Percentiles rank a stretch among this genome's conserved stretches.
phyloP scores from a whole-genome alignment of 2,329 filamentous ascomycete genomes.

The Neonectria sp. region DNA sequence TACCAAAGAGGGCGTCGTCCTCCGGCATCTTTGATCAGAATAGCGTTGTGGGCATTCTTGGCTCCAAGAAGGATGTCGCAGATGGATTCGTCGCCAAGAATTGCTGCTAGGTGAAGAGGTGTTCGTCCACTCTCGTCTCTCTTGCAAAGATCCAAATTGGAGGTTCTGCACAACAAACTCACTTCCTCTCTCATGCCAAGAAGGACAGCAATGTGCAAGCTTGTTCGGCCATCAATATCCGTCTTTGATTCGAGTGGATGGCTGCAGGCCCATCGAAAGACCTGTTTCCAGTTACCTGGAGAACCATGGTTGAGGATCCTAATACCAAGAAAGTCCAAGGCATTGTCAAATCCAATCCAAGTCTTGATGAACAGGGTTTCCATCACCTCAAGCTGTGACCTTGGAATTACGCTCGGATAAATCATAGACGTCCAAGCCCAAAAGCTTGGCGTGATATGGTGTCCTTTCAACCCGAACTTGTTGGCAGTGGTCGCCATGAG shows the following conservation, averaged over 20 bases:
- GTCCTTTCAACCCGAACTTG: conserved; percentile 6
- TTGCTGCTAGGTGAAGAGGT: conserved; percentile 4
- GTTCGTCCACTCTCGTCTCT: background rate
- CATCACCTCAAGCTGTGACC: background rate
- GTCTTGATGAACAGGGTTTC: background rate
- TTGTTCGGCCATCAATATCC: conserved; percentile 3
- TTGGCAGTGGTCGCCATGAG: conserved; percentile 2
- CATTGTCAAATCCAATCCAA: background rate
- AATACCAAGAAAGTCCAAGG: background rate
- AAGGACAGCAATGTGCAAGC: background rate
- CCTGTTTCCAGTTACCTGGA: background rate
- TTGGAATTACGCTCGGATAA: background rate
- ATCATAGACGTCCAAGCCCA: conserved; percentile 12
- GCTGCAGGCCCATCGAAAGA: background rate
- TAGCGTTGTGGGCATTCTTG: background rate
- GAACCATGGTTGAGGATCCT: background rate
- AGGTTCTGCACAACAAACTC: background rate
- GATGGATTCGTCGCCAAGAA: background rate
- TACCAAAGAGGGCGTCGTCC: conserved; percentile 2
- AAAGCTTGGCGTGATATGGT: background rate
- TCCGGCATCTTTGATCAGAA: background rate
- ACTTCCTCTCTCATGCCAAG: conserved; percentile 2
- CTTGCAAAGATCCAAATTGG: background rate
- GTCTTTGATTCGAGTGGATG: background rate
- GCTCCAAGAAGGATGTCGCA: background rate